A percentile compares a stretch with the other conserved stretches of the same genome.
Conservation (phyloP, 2,329 filamentous ascomycete genomes). For the Ophiostoma tasmaniense region DNA sequence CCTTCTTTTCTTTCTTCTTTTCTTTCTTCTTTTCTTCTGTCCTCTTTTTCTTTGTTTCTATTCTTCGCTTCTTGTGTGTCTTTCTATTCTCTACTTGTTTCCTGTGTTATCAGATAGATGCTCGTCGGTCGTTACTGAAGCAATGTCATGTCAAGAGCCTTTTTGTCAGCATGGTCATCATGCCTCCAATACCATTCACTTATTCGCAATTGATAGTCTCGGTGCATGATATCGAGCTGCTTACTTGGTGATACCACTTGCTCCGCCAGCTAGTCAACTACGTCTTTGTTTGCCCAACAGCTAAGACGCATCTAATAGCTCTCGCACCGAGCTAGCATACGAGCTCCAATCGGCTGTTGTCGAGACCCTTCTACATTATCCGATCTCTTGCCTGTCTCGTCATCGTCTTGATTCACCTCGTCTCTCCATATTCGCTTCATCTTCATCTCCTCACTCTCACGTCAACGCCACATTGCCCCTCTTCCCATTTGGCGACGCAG, state of each 20-base stretch:
- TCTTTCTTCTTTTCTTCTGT: not conserved
- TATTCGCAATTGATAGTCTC: too few species aligned
- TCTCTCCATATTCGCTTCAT: too few species aligned
- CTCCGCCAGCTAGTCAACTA: not conserved
- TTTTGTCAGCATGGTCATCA: not conserved
- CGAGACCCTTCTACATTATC: too few species aligned
- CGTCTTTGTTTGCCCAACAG: not conserved
- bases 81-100: not conserved
- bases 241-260: too few species aligned
- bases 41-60: not conserved
- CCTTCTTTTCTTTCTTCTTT: not conserved
- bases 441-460: too few species aligned
- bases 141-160: not conserved
- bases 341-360: not conserved
- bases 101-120: conserved; percentile 1
- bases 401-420: too few species aligned
- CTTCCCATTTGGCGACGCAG: too few species aligned
- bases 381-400: too few species aligned
- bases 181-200: not conserved
- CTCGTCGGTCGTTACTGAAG: conserved; percentile 2
- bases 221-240: too few species aligned
- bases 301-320: too few species aligned
- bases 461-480: too few species aligned
- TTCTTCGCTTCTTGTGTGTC: not conserved
- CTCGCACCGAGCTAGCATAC: too few species aligned